phyloP scores from a whole-genome alignment of 2,329 filamentous ascomycete genomes.

The Verruconis gallopava region DNA sequence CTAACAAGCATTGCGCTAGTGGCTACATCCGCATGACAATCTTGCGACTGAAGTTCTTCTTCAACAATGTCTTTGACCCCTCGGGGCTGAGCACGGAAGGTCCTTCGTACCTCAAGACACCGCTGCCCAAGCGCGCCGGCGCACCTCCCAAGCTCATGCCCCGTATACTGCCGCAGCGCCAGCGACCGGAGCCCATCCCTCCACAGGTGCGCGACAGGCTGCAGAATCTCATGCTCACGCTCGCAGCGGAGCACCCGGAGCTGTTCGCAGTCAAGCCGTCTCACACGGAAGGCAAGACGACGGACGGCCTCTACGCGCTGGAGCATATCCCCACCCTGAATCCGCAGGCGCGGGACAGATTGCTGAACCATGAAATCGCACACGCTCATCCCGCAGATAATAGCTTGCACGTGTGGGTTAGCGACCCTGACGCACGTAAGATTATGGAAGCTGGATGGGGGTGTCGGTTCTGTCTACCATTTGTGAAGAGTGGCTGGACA shows the following conservation, averaged over 20 bases:
- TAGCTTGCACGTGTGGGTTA: conserved; percentile 8
- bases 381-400: conserved; percentile 8
- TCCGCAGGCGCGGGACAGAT: conserved; percentile 4
- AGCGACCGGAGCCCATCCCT: conserved; percentile 1
- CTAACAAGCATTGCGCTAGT: conserved; percentile 5
- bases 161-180: conserved; percentile 7
- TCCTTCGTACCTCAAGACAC: conserved; percentile 5
- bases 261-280: conserved; percentile 1
- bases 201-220: neutral
- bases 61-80: conserved; percentile 2
- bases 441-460: conserved; percentile 69
- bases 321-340: neutral
- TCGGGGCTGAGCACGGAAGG: neutral
- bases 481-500: conserved; percentile 61
- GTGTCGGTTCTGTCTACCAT: conserved; percentile 53
- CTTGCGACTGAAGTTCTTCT: conserved; percentile 2
- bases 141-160: conserved; percentile 2
- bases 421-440: conserved; percentile 46
- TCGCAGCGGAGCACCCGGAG: conserved; percentile 4
- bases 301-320: conserved; percentile 3
- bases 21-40: conserved; percentile 10
- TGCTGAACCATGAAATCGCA: conserved; percentile 9
- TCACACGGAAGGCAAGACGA: conserved; percentile 6
- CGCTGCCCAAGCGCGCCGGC: conserved; percentile 2
- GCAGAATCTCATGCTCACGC: neutral